phyloP scores from a whole-genome alignment of 192 early-diverging fungal genomes.

The Podila epigama region DNA sequence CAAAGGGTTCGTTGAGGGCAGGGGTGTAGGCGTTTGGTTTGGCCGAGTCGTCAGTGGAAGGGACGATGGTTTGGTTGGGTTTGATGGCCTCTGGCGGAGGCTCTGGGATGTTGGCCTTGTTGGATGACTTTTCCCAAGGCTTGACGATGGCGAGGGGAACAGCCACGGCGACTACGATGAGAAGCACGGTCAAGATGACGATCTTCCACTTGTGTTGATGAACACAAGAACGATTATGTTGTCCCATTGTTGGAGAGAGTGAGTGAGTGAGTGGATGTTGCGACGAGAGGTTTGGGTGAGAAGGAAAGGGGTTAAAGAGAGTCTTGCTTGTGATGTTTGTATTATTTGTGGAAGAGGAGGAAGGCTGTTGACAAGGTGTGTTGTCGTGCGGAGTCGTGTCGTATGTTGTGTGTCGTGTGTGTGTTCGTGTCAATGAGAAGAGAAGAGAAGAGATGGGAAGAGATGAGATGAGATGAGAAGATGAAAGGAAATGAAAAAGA shows the following conservation, averaged over 20 bases:
- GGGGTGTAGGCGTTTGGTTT: conserved; percentile 49
- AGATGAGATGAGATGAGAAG: too few relatives aligned
- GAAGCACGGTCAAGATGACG: conserved; percentile 3
- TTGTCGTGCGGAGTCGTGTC: background rate
- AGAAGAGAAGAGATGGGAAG: too few relatives aligned
- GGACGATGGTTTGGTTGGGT: conserved; percentile 6
- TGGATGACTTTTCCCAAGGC: conserved; percentile 38
- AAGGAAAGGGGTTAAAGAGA: background rate
- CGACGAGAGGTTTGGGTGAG: background rate
- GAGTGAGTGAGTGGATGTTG: background rate
- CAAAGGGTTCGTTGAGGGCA: conserved; percentile 50
- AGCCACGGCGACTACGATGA: conserved; percentile 16
- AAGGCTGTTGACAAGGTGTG: background rate
- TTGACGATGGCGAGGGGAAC: conserved; percentile 16
- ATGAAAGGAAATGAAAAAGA: too few relatives aligned
- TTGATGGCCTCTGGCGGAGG: background rate
- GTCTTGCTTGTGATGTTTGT: too few relatives aligned
- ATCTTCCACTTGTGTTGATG: conserved; percentile 19
- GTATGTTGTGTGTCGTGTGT: background rate
- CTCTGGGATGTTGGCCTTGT: background rate
- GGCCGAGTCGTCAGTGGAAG: conserved; percentile 26
- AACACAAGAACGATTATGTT: conserved; percentile 14
- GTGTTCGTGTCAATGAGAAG: background rate
- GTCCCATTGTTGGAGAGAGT: background rate
- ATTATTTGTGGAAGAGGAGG: background rate